These are phyloP conservation scores for Spathaspora arborariae DNA, from an alignment of 805 yeast genomes.

Conservation along the genomic window DNA sequence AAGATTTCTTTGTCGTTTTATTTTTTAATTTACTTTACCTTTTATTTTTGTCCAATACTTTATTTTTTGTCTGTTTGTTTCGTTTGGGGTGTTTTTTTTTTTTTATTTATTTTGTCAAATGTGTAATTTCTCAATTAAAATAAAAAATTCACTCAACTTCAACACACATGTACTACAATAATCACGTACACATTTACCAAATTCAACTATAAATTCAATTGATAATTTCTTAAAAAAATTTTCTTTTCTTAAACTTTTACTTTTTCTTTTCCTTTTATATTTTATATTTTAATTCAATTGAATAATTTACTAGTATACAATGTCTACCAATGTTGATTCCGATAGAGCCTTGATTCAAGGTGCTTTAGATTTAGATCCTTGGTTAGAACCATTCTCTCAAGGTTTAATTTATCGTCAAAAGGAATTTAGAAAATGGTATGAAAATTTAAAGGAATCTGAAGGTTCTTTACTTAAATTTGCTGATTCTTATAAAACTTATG, in stretches of 20 bases:
- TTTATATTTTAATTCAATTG: too few relatives aligned
- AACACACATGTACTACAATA: not conserved
- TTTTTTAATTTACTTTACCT: not conserved
- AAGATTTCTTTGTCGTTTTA: not conserved
- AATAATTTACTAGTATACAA: not conserved
- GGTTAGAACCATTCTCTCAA: conserved; percentile 74
- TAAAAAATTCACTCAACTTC: not conserved
- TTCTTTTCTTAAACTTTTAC: not conserved
- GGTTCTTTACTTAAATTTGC: conserved; percentile 64
- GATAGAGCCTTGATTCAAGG: conserved; percentile 37
- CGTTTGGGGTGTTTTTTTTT: not conserved
- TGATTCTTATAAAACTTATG: conserved; percentile 69
- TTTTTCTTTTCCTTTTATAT: not conserved
- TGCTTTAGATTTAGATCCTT: conserved; percentile 76
- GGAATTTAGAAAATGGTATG: conserved; percentile 61
- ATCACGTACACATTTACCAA: not conserved
- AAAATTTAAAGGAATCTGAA: conserved; percentile 51
- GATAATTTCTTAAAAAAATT: not conserved
- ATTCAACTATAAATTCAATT: not conserved
- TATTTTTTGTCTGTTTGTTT: not conserved
- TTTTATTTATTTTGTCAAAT: not conserved
- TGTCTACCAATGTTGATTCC: not conserved
- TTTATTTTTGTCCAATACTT: not conserved
- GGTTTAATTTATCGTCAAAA: conserved; percentile 66
- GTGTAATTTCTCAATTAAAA: not conserved